Percentiles rank a stretch among this genome's conserved stretches.
Evolutionary conservation across 805 yeast genomes (phyloP).

Genomic region (Tetrapisispora taiwanensis): DNA sequence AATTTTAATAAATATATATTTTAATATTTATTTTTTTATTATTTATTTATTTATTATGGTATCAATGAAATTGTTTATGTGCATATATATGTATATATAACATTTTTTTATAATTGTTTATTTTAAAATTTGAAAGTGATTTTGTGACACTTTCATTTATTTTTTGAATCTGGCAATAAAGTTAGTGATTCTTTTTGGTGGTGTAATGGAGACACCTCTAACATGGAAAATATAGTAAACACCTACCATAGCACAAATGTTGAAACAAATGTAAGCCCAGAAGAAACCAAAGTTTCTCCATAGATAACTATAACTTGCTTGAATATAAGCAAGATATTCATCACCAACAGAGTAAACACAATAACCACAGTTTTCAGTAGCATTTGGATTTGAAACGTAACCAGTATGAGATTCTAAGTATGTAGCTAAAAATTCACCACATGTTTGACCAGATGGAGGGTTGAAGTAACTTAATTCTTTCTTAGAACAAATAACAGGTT

Average conservation of each 20-base stretch:
- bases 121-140: background rate
- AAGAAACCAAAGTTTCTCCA: slow-evolving; percentile 63
- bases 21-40: no score
- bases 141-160: background rate
- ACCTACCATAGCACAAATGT: slow-evolving; percentile 34
- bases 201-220: slow-evolving; percentile 10
- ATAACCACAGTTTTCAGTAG: slow-evolving; percentile 39
- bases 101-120: background rate
- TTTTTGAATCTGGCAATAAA: slow-evolving; percentile 5
- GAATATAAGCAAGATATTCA: slow-evolving; percentile 35
- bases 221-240: slow-evolving; percentile 24
- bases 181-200: slow-evolving; percentile 13
- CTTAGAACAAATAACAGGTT: slow-evolving; percentile 39
- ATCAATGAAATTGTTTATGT: no score
- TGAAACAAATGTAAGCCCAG: slow-evolving; percentile 48
- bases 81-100: no score
- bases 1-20: no score
- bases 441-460: slow-evolving; percentile 55
- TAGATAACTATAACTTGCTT: slow-evolving; percentile 36
- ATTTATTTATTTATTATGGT: no score
- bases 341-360: slow-evolving; percentile 41
- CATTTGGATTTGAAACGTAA: slow-evolving; percentile 44
- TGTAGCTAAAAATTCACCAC: slow-evolving; percentile 42
- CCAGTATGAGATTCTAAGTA: slow-evolving; percentile 41
- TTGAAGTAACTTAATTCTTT: slow-evolving; percentile 40